These are phyloP conservation scores for Hibiscus mutabilis DNA, from an alignment of 345 rosid genomes.

Conservation along the genomic window DNA sequence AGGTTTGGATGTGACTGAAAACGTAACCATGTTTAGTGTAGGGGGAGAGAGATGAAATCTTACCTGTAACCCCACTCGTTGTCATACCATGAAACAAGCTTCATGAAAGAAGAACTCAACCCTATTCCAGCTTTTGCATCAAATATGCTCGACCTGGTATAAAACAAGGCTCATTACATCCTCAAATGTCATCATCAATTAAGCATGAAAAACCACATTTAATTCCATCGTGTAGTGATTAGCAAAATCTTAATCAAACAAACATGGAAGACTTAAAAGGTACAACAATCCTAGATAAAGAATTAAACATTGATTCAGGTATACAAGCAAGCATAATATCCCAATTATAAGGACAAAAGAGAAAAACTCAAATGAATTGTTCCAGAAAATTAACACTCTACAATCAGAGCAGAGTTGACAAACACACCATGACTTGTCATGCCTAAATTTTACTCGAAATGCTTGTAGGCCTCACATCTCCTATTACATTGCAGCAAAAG, in stretches of 20 bases:
- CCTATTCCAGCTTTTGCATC: conserved; percentile 99
- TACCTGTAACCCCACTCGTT: conserved; percentile 99
- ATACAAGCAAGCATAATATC: too few relatives aligned
- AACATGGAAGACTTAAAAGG: neutral
- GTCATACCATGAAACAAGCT: conserved; percentile 93
- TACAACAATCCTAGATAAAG: too few relatives aligned
- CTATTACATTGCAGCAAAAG: neutral
- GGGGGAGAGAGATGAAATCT: neutral
- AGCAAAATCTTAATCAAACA: neutral
- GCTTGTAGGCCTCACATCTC: neutral
- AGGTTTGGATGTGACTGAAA: neutral
- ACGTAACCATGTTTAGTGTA: neutral
- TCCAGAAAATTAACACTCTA: too few relatives aligned
- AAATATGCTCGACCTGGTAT: conserved; percentile 87
- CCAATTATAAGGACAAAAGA: too few relatives aligned
- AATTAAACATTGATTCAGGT: too few relatives aligned
- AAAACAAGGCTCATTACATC: neutral
- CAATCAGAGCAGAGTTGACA: too few relatives aligned
- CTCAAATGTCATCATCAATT: neutral
- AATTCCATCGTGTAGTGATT: neutral
- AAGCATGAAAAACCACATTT: neutral
- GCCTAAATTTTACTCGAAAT: too few relatives aligned
- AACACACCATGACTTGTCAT: too few relatives aligned
- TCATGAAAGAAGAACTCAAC: conserved; percentile 68
- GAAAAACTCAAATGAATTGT: too few relatives aligned